These are phyloP conservation scores for Ustilaginoidea virens DNA, from an alignment of 2,329 filamentous ascomycete species.

Conservation along the genomic window DNA sequence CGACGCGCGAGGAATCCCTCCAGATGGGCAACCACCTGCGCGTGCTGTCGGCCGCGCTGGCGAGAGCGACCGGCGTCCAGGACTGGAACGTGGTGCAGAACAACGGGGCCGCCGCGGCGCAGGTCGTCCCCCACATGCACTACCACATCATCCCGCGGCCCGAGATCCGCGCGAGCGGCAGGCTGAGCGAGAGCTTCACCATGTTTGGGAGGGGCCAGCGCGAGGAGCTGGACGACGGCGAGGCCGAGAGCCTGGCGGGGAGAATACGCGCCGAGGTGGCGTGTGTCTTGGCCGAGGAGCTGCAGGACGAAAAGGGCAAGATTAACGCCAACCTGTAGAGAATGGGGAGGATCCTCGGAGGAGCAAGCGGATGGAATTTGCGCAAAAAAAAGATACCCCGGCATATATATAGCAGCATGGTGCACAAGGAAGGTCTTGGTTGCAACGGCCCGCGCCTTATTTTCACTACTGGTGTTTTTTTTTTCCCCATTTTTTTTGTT, in stretches of 20 bases:
- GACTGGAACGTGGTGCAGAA: slow-evolving; percentile 98
- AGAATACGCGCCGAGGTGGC: slow-evolving; percentile 35
- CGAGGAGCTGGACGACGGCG: slow-evolving; percentile 63
- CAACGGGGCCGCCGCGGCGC: slow-evolving; percentile 76
- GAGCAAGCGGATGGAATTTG: too few relatives aligned
- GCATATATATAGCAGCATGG: too few relatives aligned
- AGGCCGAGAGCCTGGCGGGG: slow-evolving; percentile 44
- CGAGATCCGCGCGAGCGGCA: slow-evolving; percentile 39
- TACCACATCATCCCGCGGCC: slow-evolving; percentile 89
- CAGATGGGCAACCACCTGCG: slow-evolving; percentile 56
- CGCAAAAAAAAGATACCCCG: too few relatives aligned
- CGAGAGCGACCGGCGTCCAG: slow-evolving; percentile 49
- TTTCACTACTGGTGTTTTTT: too few relatives aligned
- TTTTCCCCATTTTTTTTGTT: too few relatives aligned
- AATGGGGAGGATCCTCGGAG: too few relatives aligned
- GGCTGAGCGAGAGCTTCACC: slow-evolving; percentile 51
- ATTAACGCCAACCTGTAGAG: slow-evolving; percentile 24
- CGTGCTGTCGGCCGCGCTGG: slow-evolving; percentile 56
- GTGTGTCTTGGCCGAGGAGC: slow-evolving; percentile 24
- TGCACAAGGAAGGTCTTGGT: too few relatives aligned
- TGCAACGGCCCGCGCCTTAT: too few relatives aligned
- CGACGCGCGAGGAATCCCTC: slow-evolving; percentile 44
- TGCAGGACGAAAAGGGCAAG: slow-evolving; percentile 4
- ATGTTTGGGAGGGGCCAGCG: slow-evolving; percentile 68
- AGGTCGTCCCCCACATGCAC: slow-evolving; percentile 87